Conservation (phyloP, 2,329 filamentous ascomycete genomes). For the Fusarium multiceps region DNA sequence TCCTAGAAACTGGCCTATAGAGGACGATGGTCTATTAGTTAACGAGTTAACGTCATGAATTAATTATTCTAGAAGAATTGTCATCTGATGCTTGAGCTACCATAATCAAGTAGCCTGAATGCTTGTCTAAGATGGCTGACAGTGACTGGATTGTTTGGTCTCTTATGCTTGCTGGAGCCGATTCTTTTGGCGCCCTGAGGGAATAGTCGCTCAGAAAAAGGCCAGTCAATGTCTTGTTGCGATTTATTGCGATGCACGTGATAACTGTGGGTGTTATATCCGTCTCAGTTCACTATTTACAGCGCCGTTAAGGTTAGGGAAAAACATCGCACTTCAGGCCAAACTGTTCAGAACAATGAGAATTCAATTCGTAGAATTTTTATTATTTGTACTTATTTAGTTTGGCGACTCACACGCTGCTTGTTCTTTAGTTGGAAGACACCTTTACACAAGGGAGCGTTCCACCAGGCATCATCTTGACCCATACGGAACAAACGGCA, state of each 20-base stretch:
- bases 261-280: fast-evolving
- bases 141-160: too few relatives aligned
- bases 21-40: not conserved
- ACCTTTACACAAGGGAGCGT: not conserved
- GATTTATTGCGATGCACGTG: not conserved
- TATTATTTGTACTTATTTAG: not conserved
- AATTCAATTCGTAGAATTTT: fast-evolving
- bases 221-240: too few relatives aligned
- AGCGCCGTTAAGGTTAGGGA: not conserved
- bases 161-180: too few relatives aligned
- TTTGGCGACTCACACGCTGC: fast-evolving
- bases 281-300: not conserved
- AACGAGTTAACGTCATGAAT: not conserved
- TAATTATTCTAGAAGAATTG: not conserved
- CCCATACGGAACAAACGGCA: not conserved
- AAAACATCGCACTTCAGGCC: not conserved
- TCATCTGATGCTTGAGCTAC: too few relatives aligned
- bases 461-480: not conserved
- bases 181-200: too few relatives aligned
- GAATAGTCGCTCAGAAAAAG: too few relatives aligned
- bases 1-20: conserved; percentile 26
- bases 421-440: too few relatives aligned
- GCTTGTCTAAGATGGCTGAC: too few relatives aligned
- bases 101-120: too few relatives aligned
- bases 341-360: not conserved